A percentile compares a stretch with the other conserved stretches of the same genome.
Conservation (phyloP, 2,329 filamentous ascomycete species). For the Lithohypha guttulata region DNA sequence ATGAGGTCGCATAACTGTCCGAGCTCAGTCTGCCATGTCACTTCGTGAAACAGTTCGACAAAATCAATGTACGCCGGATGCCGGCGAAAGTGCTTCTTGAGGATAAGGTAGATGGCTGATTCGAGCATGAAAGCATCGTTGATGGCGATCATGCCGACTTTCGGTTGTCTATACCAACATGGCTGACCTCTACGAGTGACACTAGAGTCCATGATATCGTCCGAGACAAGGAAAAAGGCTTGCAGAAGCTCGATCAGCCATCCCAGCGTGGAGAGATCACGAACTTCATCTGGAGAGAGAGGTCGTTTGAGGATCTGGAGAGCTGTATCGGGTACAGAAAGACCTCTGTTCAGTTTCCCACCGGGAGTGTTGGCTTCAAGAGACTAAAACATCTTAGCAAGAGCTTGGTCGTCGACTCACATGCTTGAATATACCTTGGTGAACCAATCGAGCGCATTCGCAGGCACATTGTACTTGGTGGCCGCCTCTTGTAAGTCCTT, state of each 20-base stretch:
- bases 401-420: background rate
- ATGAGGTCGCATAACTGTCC: conserved; percentile 91
- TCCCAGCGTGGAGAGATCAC: conserved; percentile 74
- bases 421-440: conserved; percentile 49
- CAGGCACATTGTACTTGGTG: conserved; percentile 69
- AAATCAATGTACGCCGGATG: conserved; percentile 85
- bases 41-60: conserved; percentile 92
- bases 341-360: conserved; percentile 97
- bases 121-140: conserved; percentile 98
- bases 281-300: conserved; percentile 73
- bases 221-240: conserved; percentile 95
- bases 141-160: conserved; percentile 92
- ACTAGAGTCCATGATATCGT: conserved; percentile 96
- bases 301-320: conserved; percentile 64
- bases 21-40: conserved; percentile 85
- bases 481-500: conserved; percentile 71
- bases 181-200: conserved; percentile 89
- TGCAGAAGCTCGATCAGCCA: conserved; percentile 98
- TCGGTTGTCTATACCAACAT: conserved; percentile 88
- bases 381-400: conserved; percentile 42
- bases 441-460: conserved; percentile 75
- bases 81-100: conserved; percentile 85
- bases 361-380: conserved; percentile 79
- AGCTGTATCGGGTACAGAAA: conserved; percentile 89
- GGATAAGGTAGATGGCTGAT: conserved; percentile 73